Base-by-base conservation (phyloP, 1,139 yeast genomes). In the Suhomyces maxii region DNA sequence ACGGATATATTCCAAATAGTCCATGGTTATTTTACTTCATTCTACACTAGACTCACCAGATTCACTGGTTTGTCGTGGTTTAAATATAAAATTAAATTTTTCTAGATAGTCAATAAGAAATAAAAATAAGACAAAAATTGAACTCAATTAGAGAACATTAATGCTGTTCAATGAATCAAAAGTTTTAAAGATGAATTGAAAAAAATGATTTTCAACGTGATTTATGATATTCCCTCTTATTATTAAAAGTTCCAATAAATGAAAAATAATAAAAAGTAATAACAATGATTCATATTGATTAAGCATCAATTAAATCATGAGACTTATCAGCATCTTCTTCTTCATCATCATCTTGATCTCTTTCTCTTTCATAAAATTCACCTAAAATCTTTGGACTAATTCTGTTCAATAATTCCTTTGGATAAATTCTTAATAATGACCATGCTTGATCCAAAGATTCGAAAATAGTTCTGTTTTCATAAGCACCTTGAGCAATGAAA, bases 371-470 rank as follows among this genome's bases (percentile, higher is more conserved):
- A 70, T 93, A 93, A 71, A 91, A 93, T 71, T 91, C 99, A 57
- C 83, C 85, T 66, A 93, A 78, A 59, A 93, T 90, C 84, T 93
- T 93, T 68, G 98, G 98, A 53, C 97, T 89, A 64, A 93, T 89
- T 83, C 99, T 90, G 79, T 93, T 95, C 69, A 93, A 86, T 86
- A 93, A 80, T 74, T 93, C 98, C 83, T 91, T 93, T 65, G 99
- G 99, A 78, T 93, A 93, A 67, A 93, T 93, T 79, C 99, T 89
- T 69, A 93, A 80, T 68, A 93, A 80, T 41, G 96, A 85, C 99
- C 99, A 93, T 45, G 99, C 99, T 69, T 88, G 91, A 68, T 93
- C 99, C 67, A 93, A 83, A 40, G 97, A 87, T 73, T 93, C 99
- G 63, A 91, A 89, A 58, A 93, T 85, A 42, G 89, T 79, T 81